phyloP scores from a whole-genome alignment of 331 rosid genomes.

The Stylosanthes scabra region DNA sequence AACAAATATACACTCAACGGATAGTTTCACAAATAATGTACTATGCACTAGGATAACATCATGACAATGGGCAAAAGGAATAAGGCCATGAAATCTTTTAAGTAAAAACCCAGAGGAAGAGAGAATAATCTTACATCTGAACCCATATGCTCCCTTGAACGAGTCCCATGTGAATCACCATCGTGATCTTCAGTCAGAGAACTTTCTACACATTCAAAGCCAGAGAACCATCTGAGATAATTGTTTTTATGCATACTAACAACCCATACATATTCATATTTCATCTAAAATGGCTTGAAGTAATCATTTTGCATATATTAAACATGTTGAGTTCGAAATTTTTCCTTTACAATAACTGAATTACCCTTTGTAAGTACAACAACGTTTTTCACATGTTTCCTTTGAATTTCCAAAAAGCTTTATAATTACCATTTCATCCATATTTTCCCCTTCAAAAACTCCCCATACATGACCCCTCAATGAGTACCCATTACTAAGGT shows the following conservation, averaged over 20 bases:
- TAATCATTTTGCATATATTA: conserved; percentile 23
- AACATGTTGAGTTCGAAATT: not conserved
- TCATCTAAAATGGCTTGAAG: conserved; percentile 11
- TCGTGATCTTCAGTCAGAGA: conserved; percentile 56
- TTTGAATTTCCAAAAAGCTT: conserved; percentile 9
- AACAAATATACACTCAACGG: not conserved
- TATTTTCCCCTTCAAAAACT: not conserved
- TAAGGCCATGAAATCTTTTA: conserved; percentile 11
- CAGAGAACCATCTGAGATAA: conserved; percentile 28
- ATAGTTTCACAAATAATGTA: not conserved
- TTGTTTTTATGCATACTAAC: not conserved
- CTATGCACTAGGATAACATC: not conserved
- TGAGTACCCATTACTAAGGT: not conserved
- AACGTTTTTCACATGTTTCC: not conserved
- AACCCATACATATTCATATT: conserved; percentile 1
- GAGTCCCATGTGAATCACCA: conserved; percentile 39
- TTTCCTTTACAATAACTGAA: not conserved
- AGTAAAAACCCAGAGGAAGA: conserved; percentile 13
- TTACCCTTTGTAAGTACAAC: not conserved
- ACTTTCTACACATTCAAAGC: conserved; percentile 59
- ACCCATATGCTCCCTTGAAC: conserved; percentile 43
- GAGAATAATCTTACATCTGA: conserved; percentile 59
- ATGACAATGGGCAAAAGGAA: conserved; percentile 7
- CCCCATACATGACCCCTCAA: not conserved
- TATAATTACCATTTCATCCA: not conserved